Percentiles rank a stretch among this genome's conserved stretches.
Evolutionary conservation across 176 grass and related monocot genomes (phyloP).

Genomic region (Phoenix dactylifera): DNA sequence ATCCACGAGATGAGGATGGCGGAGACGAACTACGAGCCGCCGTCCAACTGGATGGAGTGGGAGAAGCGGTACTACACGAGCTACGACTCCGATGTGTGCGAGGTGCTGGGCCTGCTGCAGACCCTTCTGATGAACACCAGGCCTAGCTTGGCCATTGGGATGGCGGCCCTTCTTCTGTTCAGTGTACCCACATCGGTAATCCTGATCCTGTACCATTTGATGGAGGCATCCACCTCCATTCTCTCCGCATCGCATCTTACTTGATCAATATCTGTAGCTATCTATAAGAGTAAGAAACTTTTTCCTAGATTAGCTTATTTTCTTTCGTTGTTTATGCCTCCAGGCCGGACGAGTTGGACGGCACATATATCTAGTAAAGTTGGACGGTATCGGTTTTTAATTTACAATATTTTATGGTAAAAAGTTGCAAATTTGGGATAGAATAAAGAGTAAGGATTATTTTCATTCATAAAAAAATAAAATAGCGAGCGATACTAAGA

Average conservation of each 20-base stretch:
- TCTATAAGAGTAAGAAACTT: not conserved
- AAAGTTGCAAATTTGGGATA: no score
- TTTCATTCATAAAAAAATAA: no score
- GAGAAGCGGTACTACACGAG: conserved; percentile 48
- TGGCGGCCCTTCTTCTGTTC: conserved; percentile 36
- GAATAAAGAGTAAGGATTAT: no score
- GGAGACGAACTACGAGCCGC: conserved; percentile 35
- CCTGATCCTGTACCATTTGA: conserved; percentile 17
- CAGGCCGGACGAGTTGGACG: no score
- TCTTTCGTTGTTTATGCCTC: no score
- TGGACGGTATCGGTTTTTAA: no score
- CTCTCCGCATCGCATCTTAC: conserved; percentile 3
- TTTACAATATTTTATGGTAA: no score
- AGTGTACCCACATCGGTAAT: conserved; percentile 39
- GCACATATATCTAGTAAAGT: no score
- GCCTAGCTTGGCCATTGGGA: conserved; percentile 36
- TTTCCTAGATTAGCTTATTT: no score
- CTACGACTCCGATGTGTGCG: conserved; percentile 40
- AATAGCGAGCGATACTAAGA: no score
- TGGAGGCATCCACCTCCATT: not conserved
- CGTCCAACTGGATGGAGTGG: conserved; percentile 41
- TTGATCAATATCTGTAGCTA: not conserved
- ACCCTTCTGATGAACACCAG: conserved; percentile 33
- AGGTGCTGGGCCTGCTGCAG: conserved; percentile 32
- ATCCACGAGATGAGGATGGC: conserved; percentile 39